Evolutionary conservation across 176 grass and related monocot genomes (phyloP), one percentile per base, ranked within the genome.

Genomic region (Elymus sibiricus): DNA sequence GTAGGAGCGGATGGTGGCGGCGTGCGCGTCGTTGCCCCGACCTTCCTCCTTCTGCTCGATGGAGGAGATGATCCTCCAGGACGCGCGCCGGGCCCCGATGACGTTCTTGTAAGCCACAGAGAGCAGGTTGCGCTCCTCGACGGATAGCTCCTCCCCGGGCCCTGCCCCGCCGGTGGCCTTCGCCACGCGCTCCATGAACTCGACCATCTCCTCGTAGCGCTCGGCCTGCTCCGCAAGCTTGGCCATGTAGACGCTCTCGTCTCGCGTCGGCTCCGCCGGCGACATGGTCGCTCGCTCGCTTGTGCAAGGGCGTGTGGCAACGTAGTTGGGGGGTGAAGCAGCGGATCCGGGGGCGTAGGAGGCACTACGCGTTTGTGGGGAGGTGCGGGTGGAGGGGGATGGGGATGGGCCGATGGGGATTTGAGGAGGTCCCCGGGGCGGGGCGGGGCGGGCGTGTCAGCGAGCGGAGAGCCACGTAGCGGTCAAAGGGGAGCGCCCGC

Each of bases 1-100:
- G 94, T 95, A 95, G 32, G 84, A 76, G 70, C 84, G 86, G 86
- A 95, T 95, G 40, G 89, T 82, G 9, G 86, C 78, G 25, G 90
- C 91, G 66, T 91, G 91, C 2, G 85, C 83, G 55, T 95, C 94
- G 81, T 95, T 95, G n/a, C 94, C 91, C 73, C 94, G 89, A 6
- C 91, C 87, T 35, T 95, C 94, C 91, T 95, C 94, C 89, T 95
- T 95, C 82, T 95, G 94, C 89, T 95, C 94, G 65, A 95, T 95
- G 28, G 94, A 95, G 19, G 94, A 95, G 76, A 95, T 93, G 87
- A 95, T 95, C 44, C 94, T 75, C 94, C 94, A 95, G 10, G 91
- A 93, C 22, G 94, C 94, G 64, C 94, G 89, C 3, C 91, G 83
- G 1, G 94, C 94, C 7, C 94, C 91, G 60, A 95, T 95, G 79